Conservation (phyloP, 257 asterid genomes). For the Avicennia marina region DNA sequence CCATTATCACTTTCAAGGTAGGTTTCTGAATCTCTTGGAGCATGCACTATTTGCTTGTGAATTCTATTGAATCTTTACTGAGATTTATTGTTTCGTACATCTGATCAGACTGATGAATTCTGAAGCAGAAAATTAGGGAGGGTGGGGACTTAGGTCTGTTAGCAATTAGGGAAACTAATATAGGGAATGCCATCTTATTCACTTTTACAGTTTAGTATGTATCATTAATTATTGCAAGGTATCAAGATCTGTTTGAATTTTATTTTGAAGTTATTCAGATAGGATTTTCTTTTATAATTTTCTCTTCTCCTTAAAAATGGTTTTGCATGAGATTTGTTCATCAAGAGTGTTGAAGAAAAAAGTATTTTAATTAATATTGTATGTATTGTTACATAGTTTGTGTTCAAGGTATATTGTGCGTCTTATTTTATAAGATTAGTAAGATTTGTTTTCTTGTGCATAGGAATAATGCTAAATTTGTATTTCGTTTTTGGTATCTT, state of each 20-base stretch:
- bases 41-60: not conserved
- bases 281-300: not conserved
- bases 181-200: not conserved
- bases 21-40: conserved; percentile 12
- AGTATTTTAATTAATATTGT: too few species aligned
- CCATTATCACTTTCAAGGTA: conserved; percentile 87
- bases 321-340: not conserved
- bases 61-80: not conserved
- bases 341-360: not conserved
- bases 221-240: too few species aligned
- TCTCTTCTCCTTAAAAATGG: not conserved
- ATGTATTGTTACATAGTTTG: too few species aligned
- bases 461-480: too few species aligned
- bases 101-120: not conserved
- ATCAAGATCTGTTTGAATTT: not conserved
- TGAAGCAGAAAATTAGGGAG: not conserved
- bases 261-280: not conserved
- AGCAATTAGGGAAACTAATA: not conserved
- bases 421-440: too few species aligned
- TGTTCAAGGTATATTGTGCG: too few species aligned
- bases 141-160: too few species aligned
- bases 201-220: too few species aligned
- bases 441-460: too few species aligned
- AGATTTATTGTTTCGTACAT: conserved; percentile 2
- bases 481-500: too few species aligned